phyloP scores from a whole-genome alignment of 106 monocot genomes.

The Acorus calamus region DNA sequence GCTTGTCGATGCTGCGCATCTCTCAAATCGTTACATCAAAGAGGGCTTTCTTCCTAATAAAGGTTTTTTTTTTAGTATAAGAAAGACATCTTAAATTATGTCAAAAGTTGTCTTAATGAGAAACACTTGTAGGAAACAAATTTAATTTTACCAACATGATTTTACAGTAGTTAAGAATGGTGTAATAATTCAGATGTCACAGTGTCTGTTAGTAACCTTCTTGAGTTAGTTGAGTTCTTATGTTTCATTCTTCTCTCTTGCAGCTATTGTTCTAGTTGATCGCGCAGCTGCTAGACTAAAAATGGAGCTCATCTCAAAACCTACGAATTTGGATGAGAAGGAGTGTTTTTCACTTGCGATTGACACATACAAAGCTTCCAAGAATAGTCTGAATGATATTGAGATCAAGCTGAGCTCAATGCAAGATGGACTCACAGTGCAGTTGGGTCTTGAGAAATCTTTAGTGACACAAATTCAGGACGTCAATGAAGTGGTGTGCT shows the following conservation, averaged over 20 bases:
- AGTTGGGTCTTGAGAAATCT: constrained; percentile 93
- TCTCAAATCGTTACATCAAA: constrained; percentile 10
- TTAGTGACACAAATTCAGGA: constrained; percentile 92
- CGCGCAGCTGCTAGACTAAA: constrained; percentile 98
- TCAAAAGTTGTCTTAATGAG: not conserved
- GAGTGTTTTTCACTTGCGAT: constrained; percentile 88
- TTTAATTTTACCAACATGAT: too few relatives aligned
- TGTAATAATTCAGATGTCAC: too few relatives aligned
- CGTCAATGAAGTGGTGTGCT: constrained; percentile 85
- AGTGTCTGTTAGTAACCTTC: too few relatives aligned
- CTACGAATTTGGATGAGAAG: too few relatives aligned
- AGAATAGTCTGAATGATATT: constrained; percentile 77
- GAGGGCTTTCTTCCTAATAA: constrained; percentile 97
- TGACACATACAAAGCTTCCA: constrained; percentile 95
- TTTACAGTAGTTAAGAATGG: too few relatives aligned
- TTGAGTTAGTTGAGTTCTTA: not conserved
- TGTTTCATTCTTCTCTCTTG: not conserved
- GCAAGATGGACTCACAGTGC: constrained; percentile 72
- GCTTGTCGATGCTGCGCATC: constrained; percentile 3
- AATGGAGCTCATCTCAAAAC: too few relatives aligned
- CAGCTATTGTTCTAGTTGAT: constrained; percentile 98
- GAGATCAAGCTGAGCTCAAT: constrained; percentile 72
- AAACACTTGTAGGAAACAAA: not conserved
- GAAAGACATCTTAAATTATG: too few relatives aligned
- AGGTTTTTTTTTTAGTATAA: constrained; percentile 32